Percentiles rank a stretch among this genome's conserved stretches.
These are phyloP conservation scores for Neonectria ditissima DNA, from an alignment of 2,329 filamentous ascomycete species.

Conservation along the genomic window DNA sequence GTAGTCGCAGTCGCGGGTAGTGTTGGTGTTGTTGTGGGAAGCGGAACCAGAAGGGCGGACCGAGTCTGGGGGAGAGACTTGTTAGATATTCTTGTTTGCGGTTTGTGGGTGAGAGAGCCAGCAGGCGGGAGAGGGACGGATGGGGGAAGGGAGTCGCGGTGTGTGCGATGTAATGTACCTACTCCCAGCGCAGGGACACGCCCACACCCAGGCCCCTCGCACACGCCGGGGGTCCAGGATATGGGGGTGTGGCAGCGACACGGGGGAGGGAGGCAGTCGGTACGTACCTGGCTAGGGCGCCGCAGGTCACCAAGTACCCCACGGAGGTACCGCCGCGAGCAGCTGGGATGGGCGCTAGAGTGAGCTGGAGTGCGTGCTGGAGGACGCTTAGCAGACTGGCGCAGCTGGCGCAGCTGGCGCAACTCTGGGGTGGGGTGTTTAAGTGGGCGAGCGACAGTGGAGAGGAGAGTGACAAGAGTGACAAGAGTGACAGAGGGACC, in stretches of 20 bases:
- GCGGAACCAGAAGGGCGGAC: conserved; percentile 31
- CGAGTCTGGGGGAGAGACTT: conserved; percentile 43
- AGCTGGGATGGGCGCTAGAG: conserved; percentile 33
- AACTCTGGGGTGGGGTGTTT: conserved; percentile 17
- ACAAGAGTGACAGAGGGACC: background rate
- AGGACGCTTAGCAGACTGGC: conserved; percentile 19
- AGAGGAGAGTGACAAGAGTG: background rate
- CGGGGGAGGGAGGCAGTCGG: conserved; percentile 34
- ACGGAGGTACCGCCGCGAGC: conserved; percentile 44
- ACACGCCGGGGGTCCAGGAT: conserved; percentile 20
- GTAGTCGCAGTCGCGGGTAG: conserved; percentile 20
- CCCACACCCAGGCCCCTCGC: conserved; percentile 12
- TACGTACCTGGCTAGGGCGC: conserved; percentile 32
- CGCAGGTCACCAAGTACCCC: conserved; percentile 40
- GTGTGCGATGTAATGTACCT: conserved; percentile 42
- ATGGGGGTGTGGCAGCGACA: conserved; percentile 26
- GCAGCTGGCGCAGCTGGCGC: conserved; percentile 14
- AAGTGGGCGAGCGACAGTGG: conserved; percentile 14
- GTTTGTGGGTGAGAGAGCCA: conserved; percentile 36
- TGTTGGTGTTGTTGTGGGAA: conserved; percentile 41
- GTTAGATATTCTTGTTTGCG: conserved; percentile 45
- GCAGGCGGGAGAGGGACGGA: conserved; percentile 41
- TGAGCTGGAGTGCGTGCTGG: conserved; percentile 26
- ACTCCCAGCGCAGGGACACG: conserved; percentile 33
- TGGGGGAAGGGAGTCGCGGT: conserved; percentile 47